A percentile compares a stretch with the other conserved stretches of the same genome.
Evolutionary conservation across 2,329 filamentous ascomycete genomes (phyloP).

Genomic region (Dactylellina haptotyla): DNA sequence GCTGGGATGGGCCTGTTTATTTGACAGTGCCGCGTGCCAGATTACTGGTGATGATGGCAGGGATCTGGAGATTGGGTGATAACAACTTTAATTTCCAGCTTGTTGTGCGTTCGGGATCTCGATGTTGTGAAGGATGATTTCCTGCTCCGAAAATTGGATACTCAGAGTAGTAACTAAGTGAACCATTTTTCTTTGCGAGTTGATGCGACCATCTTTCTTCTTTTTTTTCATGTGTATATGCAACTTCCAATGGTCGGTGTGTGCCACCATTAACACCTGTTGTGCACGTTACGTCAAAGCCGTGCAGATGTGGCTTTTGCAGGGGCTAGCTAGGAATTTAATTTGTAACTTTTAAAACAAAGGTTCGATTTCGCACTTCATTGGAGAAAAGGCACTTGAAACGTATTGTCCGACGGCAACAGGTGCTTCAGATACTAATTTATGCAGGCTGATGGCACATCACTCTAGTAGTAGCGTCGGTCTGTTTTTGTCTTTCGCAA

Average conservation of each 20-base stretch:
- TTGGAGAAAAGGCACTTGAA: conserved; percentile 23
- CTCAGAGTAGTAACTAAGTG: too few species aligned
- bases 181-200: too few species aligned
- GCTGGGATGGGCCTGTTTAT: background rate
- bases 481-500: background rate
- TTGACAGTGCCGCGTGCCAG: background rate
- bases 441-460: conserved; percentile 35
- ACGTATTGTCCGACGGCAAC: conserved; percentile 27
- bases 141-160: too few species aligned
- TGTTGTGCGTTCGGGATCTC: too few species aligned
- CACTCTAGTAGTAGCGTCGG: background rate
- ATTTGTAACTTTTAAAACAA: conserved; percentile 45
- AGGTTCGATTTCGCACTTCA: too few species aligned
- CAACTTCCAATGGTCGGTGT: background rate
- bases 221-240: background rate
- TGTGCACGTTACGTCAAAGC: conserved; percentile 20
- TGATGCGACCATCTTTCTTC: background rate
- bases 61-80: background rate
- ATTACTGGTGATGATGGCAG: background rate
- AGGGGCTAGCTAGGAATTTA: background rate
- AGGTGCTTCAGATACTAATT: conserved; percentile 10
- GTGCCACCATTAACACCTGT: background rate
- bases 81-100: background rate
- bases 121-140: too few species aligned
- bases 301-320: conserved; percentile 36